Evolutionary conservation across 2,329 filamentous ascomycete species (phyloP), one percentile per base, ranked within the genome.

Genomic region (Penicillium sp.): DNA sequence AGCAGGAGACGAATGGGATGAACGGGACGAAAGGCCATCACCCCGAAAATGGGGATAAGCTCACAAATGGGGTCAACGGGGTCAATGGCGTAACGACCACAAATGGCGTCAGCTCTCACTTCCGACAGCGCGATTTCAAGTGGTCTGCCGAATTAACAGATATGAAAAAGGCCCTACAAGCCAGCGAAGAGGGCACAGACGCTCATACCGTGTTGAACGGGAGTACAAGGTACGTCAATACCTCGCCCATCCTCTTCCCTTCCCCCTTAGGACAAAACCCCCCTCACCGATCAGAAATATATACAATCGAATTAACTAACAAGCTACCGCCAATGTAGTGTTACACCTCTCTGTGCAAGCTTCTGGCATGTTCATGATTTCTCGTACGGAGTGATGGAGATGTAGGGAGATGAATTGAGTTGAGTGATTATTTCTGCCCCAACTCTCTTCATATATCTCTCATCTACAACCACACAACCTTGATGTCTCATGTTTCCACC

Each of bases 141-240:
- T 97, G 93, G 93, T 87, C 90, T 51, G 92, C 93, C 11, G 86
- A 86, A 66, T 91, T 97, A 74, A 85, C 87, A 30, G 93, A 96
- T 76, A 92, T 97, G 30, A 92, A 93, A 76, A 87, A 91, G 77
- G 92, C 89, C 65, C 90, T 97, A 26, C 88, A 92, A 69, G 85
- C 89, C 64, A 87, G 89, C 48, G 83, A 84, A 56, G 90, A 91
- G 8, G 92, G 92, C 1, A 95, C 91, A 66, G 93, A 97, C 79
- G 93, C 93, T 3, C 96, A 93, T 90, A 91, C 90, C 11, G 91
- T 97, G 31, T 88, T 90, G 74, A 88, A 94, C 75, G 91, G 92
- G 11, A 86, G 88, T 72, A 95, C 93, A 6, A 94, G 91, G 91
- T 92, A 80, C 69, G 64, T 51, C 44, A 9, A 46, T 23, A 38